phyloP scores from a whole-genome alignment of 73 alveolate species.

The Loxodes magnus region DNA sequence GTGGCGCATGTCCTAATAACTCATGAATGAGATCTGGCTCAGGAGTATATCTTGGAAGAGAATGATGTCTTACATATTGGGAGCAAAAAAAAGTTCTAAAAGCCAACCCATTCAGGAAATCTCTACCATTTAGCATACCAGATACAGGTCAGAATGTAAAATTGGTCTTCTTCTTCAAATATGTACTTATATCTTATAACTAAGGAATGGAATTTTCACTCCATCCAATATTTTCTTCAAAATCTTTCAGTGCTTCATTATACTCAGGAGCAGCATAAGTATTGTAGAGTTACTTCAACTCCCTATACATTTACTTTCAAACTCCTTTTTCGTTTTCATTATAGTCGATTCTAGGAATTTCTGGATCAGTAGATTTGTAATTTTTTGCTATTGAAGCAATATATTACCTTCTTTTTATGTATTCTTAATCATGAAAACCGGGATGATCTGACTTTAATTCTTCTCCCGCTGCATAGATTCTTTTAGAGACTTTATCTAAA shows the following conservation, averaged over 20 bases:
- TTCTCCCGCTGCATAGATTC: too few species aligned
- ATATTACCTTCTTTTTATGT: neutral
- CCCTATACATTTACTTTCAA: neutral
- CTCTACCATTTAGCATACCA: slow-evolving; percentile 2
- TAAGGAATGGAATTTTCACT: neutral
- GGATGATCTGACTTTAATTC: too few species aligned
- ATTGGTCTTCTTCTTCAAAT: neutral
- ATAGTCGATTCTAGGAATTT: neutral
- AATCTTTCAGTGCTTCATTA: neutral
- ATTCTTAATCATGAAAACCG: neutral
- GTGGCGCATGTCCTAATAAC: slow-evolving; percentile 78
- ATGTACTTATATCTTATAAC: neutral
- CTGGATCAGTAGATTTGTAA: neutral
- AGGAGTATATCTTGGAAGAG: neutral
- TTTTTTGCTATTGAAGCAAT: neutral
- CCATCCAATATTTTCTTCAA: neutral
- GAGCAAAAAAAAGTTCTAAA: neutral
- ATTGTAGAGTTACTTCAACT: neutral
- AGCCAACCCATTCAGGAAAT: slow-evolving; percentile 1
- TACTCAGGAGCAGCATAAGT: neutral
- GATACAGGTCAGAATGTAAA: neutral
- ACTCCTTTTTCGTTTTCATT: neutral
- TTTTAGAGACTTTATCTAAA: too few species aligned
- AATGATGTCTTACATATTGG: neutral
- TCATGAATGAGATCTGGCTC: slow-evolving; percentile 38